These are phyloP conservation scores for Microbotryum lychnidis-dioicae DNA, from an alignment of 1,284 basidiomycete species.

Conservation along the genomic window DNA sequence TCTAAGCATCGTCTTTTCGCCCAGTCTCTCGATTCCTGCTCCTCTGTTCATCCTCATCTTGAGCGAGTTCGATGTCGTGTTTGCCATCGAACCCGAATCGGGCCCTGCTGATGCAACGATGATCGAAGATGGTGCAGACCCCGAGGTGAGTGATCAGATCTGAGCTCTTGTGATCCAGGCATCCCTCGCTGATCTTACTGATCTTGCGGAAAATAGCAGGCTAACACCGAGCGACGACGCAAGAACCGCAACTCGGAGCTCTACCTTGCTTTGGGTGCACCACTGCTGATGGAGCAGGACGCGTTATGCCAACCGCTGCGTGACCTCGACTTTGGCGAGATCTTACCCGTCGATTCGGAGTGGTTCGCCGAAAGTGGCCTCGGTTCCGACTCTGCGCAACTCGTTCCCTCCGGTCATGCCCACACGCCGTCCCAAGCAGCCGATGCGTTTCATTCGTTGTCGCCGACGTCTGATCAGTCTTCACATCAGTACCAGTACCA, in stretches of 20 bases:
- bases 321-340: slow-evolving; percentile 6
- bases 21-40: slow-evolving; percentile 87
- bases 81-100: slow-evolving; percentile 37
- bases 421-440: no score
- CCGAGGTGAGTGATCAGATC: background rate
- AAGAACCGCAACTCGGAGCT: slow-evolving; percentile 22
- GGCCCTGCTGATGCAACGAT: slow-evolving; percentile 14
- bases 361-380: no score
- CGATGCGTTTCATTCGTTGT: no score
- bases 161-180: no score
- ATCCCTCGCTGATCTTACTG: no score
- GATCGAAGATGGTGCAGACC: slow-evolving; percentile 8
- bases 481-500: no score
- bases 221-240: background rate
- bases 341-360: no score
- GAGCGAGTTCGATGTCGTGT: slow-evolving; percentile 63
- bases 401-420: no score
- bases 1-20: slow-evolving; percentile 95
- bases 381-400: no score
- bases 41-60: slow-evolving; percentile 90
- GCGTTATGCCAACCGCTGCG: background rate
- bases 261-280: slow-evolving; percentile 29
- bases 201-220: background rate
- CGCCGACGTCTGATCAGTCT: no score
- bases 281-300: slow-evolving; percentile 25